A percentile compares a stretch with the other conserved stretches of the same genome.
phyloP scores from a whole-genome alignment of 1,284 basidiomycete genomes.

The Microbotryum scabiosae region DNA sequence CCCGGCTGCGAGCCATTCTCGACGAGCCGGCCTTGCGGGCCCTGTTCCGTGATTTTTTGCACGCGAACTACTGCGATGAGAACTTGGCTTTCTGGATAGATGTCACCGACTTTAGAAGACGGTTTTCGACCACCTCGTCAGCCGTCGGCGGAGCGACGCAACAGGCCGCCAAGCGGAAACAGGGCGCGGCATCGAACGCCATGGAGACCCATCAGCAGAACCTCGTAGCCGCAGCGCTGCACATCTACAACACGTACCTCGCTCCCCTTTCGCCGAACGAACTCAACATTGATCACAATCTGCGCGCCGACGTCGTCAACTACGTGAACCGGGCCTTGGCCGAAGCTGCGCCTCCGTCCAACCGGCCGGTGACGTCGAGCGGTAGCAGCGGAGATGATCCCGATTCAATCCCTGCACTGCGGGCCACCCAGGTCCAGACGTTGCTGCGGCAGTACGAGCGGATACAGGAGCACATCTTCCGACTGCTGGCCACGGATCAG shows the following conservation, averaged over 20 bases:
- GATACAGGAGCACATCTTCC: slow-evolving; percentile 93
- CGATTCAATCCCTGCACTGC: slow-evolving; percentile 34
- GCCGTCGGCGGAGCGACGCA: slow-evolving; percentile 52
- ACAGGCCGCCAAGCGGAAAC: slow-evolving; percentile 47
- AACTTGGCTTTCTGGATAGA: slow-evolving; percentile 96
- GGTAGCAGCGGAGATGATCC: slow-evolving; percentile 4
- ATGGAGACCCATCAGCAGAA: slow-evolving; percentile 98
- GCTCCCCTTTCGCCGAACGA: slow-evolving; percentile 91
- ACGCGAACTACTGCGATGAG: slow-evolving; percentile 94
- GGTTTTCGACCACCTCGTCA: slow-evolving; percentile 89
- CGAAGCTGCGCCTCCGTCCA: slow-evolving; percentile 47
- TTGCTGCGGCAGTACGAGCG: slow-evolving; percentile 90
- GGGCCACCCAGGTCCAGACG: slow-evolving; percentile 87
- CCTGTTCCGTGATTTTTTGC: slow-evolving; percentile 88
- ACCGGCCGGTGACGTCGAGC: slow-evolving; percentile 38
- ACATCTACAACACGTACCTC: slow-evolving; percentile 90
- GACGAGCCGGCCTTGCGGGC: slow-evolving; percentile 83
- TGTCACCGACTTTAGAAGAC: slow-evolving; percentile 90
- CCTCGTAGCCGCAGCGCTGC: slow-evolving; percentile 84
- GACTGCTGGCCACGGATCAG: slow-evolving; percentile 95
- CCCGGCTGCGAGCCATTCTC: slow-evolving; percentile 81
- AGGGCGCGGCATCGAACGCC: slow-evolving; percentile 50
- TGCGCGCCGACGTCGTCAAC: slow-evolving; percentile 84
- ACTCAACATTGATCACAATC: slow-evolving; percentile 94
- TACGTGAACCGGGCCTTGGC: slow-evolving; percentile 60